Evolutionary conservation across 1,284 basidiomycete genomes (phyloP).

Genomic region (Cutaneotrichosporon dermatis): DNA sequence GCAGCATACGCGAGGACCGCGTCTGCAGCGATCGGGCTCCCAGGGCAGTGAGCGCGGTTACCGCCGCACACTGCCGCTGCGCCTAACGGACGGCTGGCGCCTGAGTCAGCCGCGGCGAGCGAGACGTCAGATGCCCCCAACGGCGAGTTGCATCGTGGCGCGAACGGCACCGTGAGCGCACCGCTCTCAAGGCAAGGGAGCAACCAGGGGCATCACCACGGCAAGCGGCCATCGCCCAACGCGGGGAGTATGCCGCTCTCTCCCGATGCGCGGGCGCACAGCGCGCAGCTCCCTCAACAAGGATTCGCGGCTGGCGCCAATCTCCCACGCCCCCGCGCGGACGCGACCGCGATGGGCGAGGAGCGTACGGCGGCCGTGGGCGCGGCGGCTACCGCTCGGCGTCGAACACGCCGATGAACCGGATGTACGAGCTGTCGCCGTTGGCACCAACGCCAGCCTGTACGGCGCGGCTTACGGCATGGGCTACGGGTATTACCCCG

Average conservation of each 20-base stretch:
- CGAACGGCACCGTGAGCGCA: conserved; percentile 14
- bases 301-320: conserved; percentile 18
- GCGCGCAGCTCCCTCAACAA: conserved; percentile 22
- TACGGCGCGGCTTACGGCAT: conserved; percentile 28
- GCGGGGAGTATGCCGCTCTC: conserved; percentile 10
- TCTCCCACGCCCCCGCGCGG: conserved; percentile 27
- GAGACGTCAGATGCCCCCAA: neutral
- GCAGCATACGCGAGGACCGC: conserved; percentile 1
- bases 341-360: conserved; percentile 29
- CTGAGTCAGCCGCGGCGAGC: neutral
- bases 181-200: conserved; percentile 31
- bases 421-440: conserved; percentile 17
- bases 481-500: conserved; percentile 29
- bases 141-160: neutral
- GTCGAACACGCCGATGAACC: conserved; percentile 10
- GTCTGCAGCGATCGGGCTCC: conserved; percentile 13
- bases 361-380: conserved; percentile 23
- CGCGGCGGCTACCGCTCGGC: conserved; percentile 13
- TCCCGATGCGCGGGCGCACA: conserved; percentile 1
- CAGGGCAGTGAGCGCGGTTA: conserved; percentile 19
- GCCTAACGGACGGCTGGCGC: neutral
- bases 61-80: conserved; percentile 13
- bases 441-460: conserved; percentile 16
- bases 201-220: conserved; percentile 7
- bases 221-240: conserved; percentile 16